Evolutionary conservation across 352 stramenopile genomes (phyloP), one percentile per base, ranked within the genome.

Genomic region (Pilasporangium apinafurcum): DNA sequence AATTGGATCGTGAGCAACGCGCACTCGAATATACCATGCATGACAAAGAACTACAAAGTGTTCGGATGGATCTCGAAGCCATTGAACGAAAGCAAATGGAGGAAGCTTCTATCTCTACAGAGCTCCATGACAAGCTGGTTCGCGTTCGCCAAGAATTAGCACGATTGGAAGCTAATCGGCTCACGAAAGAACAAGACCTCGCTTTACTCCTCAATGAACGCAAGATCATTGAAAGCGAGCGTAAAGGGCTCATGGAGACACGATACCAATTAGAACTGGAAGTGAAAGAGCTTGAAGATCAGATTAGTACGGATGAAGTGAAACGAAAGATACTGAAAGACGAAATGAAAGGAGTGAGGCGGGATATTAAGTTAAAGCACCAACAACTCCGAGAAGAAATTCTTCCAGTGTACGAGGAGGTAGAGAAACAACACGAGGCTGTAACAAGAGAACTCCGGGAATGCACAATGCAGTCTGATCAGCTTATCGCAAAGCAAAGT

Each of bases 21-120:
- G 96, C 96, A 21, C 70, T 99, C 8, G 89, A 98, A 68, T 99
- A 98, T 68, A 98, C 94, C 10, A 90, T 99, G 75, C 76, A 95
- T 51, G 79, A 95, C 27, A 92, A 95, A 36, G 83, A 94, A 34
- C 62, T 94, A 22, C 65, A 84, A 29, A 70, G 54, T n/a, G 64
- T 79, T 9, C 71, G 65, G 2, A 50, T 51, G 1, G 70, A 90
- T 38, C 57, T 94, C 4, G 75, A 92, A 47, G 53, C 52, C 3
- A 63, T 95, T 18, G 82, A 96, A 24, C 72, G 60, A 25, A 81
- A 82, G 32, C 63, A 73, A 24, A 44, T 72, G 27, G 51, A 86
- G 17, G 78, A 91, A 41, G 61, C 70, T 0, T 48, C 51, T 0
- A 27, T 58, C 10, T 67, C 71, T 0, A 83, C 63, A 10, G 69